Percentiles rank a stretch among this genome's conserved stretches.
phyloP scores from a whole-genome alignment of 192 early-diverging fungal genomes.

The Coemansia sp. region DNA sequence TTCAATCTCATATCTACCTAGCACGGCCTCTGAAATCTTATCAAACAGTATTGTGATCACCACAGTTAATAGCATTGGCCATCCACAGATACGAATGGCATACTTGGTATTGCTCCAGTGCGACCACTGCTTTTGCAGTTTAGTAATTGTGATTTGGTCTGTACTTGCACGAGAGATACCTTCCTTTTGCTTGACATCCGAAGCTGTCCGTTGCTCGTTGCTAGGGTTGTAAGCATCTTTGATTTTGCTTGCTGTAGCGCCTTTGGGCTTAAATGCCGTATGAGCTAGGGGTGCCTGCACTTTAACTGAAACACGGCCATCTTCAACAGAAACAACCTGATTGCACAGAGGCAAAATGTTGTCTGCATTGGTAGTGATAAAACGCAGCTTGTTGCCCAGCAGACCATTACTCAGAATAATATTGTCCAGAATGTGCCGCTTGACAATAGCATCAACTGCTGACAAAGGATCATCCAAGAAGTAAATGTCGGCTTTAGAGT shows the following conservation, averaged over 20 bases:
- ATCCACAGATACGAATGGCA: constrained; percentile 5
- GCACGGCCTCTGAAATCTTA: not conserved
- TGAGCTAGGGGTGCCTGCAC: no score
- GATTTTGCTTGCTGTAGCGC: no score
- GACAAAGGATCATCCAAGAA: constrained; percentile 71
- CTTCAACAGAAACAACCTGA: constrained; percentile 19
- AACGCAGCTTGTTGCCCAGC: constrained; percentile 53
- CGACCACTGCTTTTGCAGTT: no score
- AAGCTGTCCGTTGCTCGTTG: no score
- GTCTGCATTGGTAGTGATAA: constrained; percentile 40
- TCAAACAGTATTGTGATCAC: not conserved
- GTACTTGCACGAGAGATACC: no score
- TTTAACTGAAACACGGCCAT: not conserved
- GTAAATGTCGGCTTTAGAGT: constrained; percentile 65
- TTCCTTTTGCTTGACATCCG: no score
- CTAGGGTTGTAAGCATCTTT: no score
- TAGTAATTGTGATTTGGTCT: no score
- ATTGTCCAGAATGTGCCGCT: constrained; percentile 62
- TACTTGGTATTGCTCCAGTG: constrained; percentile 57
- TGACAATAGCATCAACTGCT: constrained; percentile 66
- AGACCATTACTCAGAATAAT: constrained; percentile 53
- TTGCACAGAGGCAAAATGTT: constrained; percentile 19
- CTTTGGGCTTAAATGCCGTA: no score
- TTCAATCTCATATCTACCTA: not conserved
- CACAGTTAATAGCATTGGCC: not conserved